Base-by-base conservation (phyloP, 2,329 filamentous ascomycete genomes). In the Massarina eburnea region DNA sequence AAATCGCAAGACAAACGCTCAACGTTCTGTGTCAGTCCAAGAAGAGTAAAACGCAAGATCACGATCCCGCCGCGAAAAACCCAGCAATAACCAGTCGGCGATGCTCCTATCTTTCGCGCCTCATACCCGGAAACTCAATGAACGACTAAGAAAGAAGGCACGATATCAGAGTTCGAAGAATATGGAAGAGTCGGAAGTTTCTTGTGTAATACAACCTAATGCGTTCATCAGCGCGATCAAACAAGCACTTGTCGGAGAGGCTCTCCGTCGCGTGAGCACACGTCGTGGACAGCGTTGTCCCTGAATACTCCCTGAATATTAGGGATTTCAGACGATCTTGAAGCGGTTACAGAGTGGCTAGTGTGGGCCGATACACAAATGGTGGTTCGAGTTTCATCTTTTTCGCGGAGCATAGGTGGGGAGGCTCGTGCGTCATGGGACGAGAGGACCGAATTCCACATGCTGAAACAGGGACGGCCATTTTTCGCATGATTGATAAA, bases 331-430 rank as follows among this genome's bases (percentile, higher is more conserved):
- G 48, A 52, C 51, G 42, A 18, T 30, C 40, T 35, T 62, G 58
- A 52, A 46, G 48, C 48, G 18, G 48, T 46, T 41, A 36, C 42
- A 48, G 33, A 34, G 9, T 27, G 19, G 15, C 24, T 5, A 36
- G 24, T 8, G 38, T 40, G 38, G 38, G 27, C 18, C 24, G 26
- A 33, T 55, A 45, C 29, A 41, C 35, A 45, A 32, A 49, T 55
- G 51, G 57, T 63, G 62, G 61, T 51, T 60, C 62, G 62, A 62
- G 52, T 59, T 54, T 56, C 54, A 53, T 26, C 35, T 45, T 3
- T 18, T 21, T 8, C 5, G 12, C 2, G 17, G 12, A n/a, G n/a
- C n/a, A n/a, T n/a, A n/a, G n/a, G n/a, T n/a, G n/a, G n/a, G n/a
- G 39, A 39, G 10, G 37, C 20, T 41, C 36, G 48, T 48, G 43